A percentile compares a stretch with the other conserved stretches of the same genome.
phyloP scores from a whole-genome alignment of 1,284 basidiomycete species.

The Microbotryomycetes sp. region DNA sequence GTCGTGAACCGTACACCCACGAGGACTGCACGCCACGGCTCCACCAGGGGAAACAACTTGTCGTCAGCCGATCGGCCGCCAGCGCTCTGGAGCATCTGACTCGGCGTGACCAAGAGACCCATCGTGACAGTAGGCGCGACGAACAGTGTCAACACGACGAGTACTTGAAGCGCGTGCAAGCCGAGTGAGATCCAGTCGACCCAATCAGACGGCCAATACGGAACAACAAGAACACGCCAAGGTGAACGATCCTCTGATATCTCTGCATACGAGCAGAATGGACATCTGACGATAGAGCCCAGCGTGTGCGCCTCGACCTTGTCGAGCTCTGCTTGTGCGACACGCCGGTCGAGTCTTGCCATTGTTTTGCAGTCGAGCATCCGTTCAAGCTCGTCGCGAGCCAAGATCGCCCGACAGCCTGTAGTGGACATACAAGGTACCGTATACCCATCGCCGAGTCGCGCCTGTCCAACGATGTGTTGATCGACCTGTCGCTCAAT shows the following conservation, averaged over 20 bases:
- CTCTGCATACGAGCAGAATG: constrained; percentile 17
- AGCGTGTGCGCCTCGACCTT: background rate
- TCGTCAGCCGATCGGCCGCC: background rate
- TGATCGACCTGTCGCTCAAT: background rate
- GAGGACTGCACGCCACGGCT: background rate
- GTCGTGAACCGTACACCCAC: background rate
- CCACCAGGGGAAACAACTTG: constrained; percentile 2
- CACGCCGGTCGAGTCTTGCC: background rate
- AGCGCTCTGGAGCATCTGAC: background rate
- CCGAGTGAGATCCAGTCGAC: background rate
- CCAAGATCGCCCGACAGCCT: background rate
- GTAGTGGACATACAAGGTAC: background rate
- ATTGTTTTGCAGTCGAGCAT: background rate
- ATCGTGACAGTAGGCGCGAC: background rate
- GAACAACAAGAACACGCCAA: background rate
- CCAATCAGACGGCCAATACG: background rate
- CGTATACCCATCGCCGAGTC: background rate
- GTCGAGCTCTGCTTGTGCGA: background rate
- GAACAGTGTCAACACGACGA: background rate
- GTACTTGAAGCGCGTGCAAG: background rate
- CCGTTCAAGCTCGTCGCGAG: background rate
- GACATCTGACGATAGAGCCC: constrained; percentile 3
- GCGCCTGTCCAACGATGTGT: background rate
- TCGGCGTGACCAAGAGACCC: background rate
- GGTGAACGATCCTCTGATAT: background rate